Conservation (phyloP, 257 asterid genomes). For the Leonotis leonurus region DNA sequence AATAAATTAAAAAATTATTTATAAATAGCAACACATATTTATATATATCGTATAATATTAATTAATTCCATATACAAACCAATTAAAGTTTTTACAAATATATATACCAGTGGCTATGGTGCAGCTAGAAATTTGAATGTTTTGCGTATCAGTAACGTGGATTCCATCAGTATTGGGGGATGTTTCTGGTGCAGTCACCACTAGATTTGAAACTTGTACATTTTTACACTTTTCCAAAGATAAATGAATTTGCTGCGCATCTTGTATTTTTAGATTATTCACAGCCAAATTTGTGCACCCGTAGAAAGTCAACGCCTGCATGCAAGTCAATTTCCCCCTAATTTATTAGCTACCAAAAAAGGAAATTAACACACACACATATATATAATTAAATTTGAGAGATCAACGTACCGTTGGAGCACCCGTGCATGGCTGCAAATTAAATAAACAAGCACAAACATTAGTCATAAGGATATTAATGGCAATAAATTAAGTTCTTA, state of each 20-base stretch:
- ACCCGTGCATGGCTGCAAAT: slow-evolving; percentile 58
- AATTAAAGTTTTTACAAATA: no score
- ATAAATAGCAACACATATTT: no score
- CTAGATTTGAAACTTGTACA: slow-evolving; percentile 42
- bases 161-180: slow-evolving; percentile 93
- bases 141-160: slow-evolving; percentile 47
- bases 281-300: slow-evolving; percentile 49
- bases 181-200: slow-evolving; percentile 43
- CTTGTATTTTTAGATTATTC: slow-evolving; percentile 35
- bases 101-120: slow-evolving; percentile 54
- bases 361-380: no score
- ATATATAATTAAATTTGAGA: neutral
- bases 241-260: slow-evolving; percentile 71
- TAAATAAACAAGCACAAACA: neutral
- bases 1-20: no score
- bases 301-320: slow-evolving; percentile 68
- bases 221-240: slow-evolving; percentile 39
- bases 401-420: slow-evolving; percentile 77
- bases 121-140: slow-evolving; percentile 41
- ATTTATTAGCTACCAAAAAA: no score
- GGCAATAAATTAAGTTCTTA: neutral
- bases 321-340: no score
- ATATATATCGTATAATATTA: no score
- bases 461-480: no score
- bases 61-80: no score